Base-by-base conservation (phyloP, 2,329 filamentous ascomycete genomes). In the Hypoxylon sp. region DNA sequence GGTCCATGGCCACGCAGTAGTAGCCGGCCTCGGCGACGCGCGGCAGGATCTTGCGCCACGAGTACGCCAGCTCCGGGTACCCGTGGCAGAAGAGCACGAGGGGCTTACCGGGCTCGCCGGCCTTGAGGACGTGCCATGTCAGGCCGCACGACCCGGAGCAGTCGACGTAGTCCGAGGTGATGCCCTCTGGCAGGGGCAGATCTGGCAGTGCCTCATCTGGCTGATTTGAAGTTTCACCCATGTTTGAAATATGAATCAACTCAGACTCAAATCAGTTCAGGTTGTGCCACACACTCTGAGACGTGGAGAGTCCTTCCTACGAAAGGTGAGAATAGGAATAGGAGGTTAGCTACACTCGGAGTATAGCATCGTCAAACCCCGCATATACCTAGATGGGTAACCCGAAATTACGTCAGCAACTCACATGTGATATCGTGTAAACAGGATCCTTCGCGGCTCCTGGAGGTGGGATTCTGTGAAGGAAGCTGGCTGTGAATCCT, bases 11-110 rank as follows among this genome's bases (percentile, higher is more conserved):
- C 1, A 91, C 85, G 55, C 89, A 88, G 72, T 89, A 84, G 76
- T 87, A 91, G 26, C 89, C 89, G 4, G 83, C 80, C 0, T 78
- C 76, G 4, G 89, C 86, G n/a, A 92, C 79, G 0, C 79, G 74
- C 5, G 84, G 82, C 71, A 92, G 82, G 33, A 91, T 77, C 59
- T 88, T 87, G 53, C 89, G 85, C 88, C 89, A 92, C 48, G 89
- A 91, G 74, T 85, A 92, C 26, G 89, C 87, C 1, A 92, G 80
- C 72, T 91, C 89, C 1, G 89, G 89, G 67, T 86, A 92, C 36
- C 89, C 89, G 75, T 91, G 89, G 49, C 86, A 83, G 50, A 90
- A 84, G 5, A 91, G 74, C 7, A 91, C 77, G 9, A 91, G 80
- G 1, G 87, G 88, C 5, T 79, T 81, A 22, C 77, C 71, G 12